Evolutionary conservation across 805 yeast species (phyloP).

Genomic region (Barnettozyma vustinii): DNA sequence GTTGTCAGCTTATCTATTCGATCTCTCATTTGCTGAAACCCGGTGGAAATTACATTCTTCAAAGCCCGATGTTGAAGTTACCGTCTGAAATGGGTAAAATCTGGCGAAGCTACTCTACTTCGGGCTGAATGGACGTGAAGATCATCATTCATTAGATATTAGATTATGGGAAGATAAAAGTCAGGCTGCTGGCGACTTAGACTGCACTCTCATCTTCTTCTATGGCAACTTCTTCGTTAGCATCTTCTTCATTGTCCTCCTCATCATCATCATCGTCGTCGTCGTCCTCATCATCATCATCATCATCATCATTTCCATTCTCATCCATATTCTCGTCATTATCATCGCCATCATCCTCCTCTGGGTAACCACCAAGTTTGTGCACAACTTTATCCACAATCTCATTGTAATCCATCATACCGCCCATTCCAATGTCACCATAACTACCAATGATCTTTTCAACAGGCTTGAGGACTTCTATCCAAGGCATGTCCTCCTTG

Average conservation of each 20-base stretch:
- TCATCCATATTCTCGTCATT: slow-evolving; percentile 41
- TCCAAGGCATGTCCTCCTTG: slow-evolving; percentile 91
- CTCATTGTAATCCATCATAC: slow-evolving; percentile 97
- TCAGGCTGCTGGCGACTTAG: background rate
- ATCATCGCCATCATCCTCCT: slow-evolving; percentile 44
- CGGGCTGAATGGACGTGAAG: too few species aligned
- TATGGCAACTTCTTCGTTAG: slow-evolving; percentile 21
- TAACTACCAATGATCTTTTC: slow-evolving; percentile 89
- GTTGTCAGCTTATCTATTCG: slow-evolving; percentile 1
- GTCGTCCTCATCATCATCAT: slow-evolving; percentile 24
- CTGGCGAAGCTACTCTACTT: background rate
- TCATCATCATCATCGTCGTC: slow-evolving; percentile 14
- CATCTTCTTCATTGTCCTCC: slow-evolving; percentile 11
- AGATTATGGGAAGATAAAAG: background rate
- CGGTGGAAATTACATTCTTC: background rate
- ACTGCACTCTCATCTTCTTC: slow-evolving; percentile 12
- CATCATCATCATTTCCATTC: slow-evolving; percentile 36
- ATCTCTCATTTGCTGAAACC: slow-evolving; percentile 1
- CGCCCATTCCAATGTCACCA: slow-evolving; percentile 99
- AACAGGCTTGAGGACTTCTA: slow-evolving; percentile 87
- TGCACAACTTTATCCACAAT: slow-evolving; percentile 80
- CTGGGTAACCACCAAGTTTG: slow-evolving; percentile 60
- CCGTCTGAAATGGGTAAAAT: background rate
- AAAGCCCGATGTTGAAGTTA: background rate
- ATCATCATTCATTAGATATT: background rate